Evolutionary conservation across 2,329 filamentous ascomycete species (phyloP).

Genomic region (Westerdykella ornata): DNA sequence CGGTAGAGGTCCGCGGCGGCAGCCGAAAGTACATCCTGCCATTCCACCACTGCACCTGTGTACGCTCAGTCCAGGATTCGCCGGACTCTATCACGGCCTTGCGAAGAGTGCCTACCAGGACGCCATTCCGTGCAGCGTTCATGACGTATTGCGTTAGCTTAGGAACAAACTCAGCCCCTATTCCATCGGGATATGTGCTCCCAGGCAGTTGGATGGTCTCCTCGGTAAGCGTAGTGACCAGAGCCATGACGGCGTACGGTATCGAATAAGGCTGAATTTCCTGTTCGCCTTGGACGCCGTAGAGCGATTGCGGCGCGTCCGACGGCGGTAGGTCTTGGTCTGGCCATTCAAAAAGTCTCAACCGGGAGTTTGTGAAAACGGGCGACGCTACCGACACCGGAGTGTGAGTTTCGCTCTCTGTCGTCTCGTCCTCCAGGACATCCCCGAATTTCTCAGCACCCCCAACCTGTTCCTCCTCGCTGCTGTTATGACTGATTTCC

Average conservation of each 20-base stretch:
- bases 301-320: not conserved
- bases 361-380: slow-evolving; percentile 10
- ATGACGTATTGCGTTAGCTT: slow-evolving; percentile 12
- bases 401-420: slow-evolving; percentile 10
- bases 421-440: not conserved
- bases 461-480: not conserved
- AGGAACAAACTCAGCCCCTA: slow-evolving; percentile 21
- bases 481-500: slow-evolving; percentile 2
- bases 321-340: slow-evolving; percentile 10
- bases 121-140: slow-evolving; percentile 20
- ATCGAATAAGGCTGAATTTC: slow-evolving; percentile 11
- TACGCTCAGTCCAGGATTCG: slow-evolving; percentile 21
- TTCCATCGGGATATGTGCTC: slow-evolving; percentile 8
- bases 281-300: slow-evolving; percentile 1
- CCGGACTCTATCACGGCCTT: slow-evolving; percentile 22
- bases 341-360: slow-evolving; percentile 26
- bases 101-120: slow-evolving; percentile 14
- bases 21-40: slow-evolving; percentile 25
- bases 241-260: slow-evolving; percentile 18
- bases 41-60: slow-evolving; percentile 22
- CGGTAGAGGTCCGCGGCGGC: slow-evolving; percentile 4
- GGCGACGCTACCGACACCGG: not conserved
- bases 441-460: not conserved
- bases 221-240: slow-evolving; percentile 16
- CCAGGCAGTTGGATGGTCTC: slow-evolving; percentile 25